Conservation (phyloP, 306 rosid genomes). For the Senna siamea region DNA sequence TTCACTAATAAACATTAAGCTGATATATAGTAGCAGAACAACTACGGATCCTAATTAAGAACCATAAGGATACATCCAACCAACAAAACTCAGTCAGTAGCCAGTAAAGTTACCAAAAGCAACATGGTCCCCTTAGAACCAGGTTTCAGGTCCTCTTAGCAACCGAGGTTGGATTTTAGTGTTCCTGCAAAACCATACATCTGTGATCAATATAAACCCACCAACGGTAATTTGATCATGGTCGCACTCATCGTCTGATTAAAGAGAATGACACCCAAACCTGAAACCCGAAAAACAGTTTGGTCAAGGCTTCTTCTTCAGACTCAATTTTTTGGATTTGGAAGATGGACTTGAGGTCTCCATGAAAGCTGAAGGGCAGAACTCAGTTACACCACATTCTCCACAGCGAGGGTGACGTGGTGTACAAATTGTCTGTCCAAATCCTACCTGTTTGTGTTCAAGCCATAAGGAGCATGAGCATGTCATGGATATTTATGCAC, state of each 20-base stretch:
- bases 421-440: conserved; percentile 83
- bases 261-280: conserved; percentile 8
- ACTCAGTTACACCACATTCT: conserved; percentile 57
- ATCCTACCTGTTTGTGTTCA: conserved; percentile 67
- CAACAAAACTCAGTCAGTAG: too few relatives aligned
- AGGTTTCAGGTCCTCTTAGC: too few relatives aligned
- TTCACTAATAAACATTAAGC: neutral
- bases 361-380: conserved; percentile 82
- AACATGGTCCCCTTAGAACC: neutral
- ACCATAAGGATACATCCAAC: neutral
- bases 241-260: neutral
- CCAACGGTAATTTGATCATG: conserved; percentile 1
- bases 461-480: conserved; percentile 11
- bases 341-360: conserved; percentile 56
- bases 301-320: conserved; percentile 44
- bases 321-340: conserved; percentile 49
- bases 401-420: conserved; percentile 80
- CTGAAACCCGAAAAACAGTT: neutral
- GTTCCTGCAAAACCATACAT: conserved; percentile 24
- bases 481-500: neutral
- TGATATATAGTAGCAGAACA: neutral
- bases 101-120: conserved; percentile 17
- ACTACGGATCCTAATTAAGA: neutral
- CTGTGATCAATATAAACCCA: neutral
- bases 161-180: neutral